These are phyloP conservation scores for Paragyromitra xinjiangensis DNA, from an alignment of 495 filamentous ascomycete genomes.

Conservation along the genomic window DNA sequence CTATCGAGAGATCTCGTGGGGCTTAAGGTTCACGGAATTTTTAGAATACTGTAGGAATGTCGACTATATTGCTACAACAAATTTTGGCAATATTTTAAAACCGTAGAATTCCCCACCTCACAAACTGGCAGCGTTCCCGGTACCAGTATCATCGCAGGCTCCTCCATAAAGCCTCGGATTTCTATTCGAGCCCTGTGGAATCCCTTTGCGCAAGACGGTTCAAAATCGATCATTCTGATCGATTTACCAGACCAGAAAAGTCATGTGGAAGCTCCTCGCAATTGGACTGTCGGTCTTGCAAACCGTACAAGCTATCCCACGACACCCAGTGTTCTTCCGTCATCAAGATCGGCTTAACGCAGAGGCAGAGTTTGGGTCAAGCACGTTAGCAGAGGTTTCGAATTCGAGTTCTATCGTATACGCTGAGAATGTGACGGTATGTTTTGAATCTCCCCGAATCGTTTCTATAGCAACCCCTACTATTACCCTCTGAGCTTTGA, in stretches of 20 bases:
- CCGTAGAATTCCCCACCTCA: conserved; percentile 9
- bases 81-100: conserved; percentile 5
- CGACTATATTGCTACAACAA: not conserved
- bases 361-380: not conserved
- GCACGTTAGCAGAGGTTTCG: not conserved
- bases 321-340: conserved; percentile 17
- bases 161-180: not conserved
- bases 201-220: not conserved
- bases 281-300: conserved; percentile 26
- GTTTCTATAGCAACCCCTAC: not conserved
- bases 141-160: not conserved
- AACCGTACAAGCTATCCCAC: conserved; percentile 33
- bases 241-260: not conserved
- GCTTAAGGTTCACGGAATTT: not conserved
- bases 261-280: conserved; percentile 37
- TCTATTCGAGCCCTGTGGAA: not conserved
- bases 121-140: not conserved
- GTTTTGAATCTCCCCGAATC: not conserved
- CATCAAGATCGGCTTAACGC: not conserved
- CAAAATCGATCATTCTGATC: not conserved
- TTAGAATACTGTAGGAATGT: not conserved
- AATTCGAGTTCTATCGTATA: not conserved
- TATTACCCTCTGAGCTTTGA: not conserved
- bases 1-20: not conserved
- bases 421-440: conserved; percentile 43